A percentile compares a stretch with the other conserved stretches of the same genome.
These are phyloP conservation scores for Thozetella sp. DNA, from an alignment of 495 filamentous ascomycete species.

Conservation along the genomic window DNA sequence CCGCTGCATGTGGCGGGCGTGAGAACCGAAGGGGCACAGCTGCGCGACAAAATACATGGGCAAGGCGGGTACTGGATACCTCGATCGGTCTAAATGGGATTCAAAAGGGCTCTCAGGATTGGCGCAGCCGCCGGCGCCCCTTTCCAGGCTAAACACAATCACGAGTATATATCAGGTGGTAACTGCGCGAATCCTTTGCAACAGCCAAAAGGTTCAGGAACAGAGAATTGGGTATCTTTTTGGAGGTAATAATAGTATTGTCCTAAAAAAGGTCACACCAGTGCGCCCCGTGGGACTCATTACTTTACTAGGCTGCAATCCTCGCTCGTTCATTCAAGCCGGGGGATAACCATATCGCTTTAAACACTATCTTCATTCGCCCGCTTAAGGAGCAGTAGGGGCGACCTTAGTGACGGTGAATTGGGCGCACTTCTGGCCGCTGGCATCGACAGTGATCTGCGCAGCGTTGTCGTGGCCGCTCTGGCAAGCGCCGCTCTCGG, in stretches of 20 bases:
- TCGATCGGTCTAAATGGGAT: conserved; percentile 22
- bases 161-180: too few species aligned
- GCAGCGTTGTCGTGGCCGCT: conserved; percentile 27
- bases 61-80: conserved; percentile 44
- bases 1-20: conserved; percentile 59
- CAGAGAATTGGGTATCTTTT: background rate
- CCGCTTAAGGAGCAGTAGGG: conserved; percentile 20
- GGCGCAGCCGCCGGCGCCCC: too few species aligned
- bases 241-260: background rate
- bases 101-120: too few species aligned
- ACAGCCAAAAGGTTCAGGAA: background rate
- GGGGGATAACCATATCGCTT: too few species aligned
- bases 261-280: background rate
- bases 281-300: background rate
- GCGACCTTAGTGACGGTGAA: conserved; percentile 24
- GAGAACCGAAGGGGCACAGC: conserved; percentile 46
- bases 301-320: background rate
- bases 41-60: conserved; percentile 45
- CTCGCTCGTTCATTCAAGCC: background rate
- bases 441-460: conserved; percentile 16
- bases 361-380: too few species aligned
- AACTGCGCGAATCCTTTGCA: too few species aligned
- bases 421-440: conserved; percentile 19
- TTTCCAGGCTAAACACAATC: too few species aligned
- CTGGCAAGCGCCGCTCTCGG: conserved; percentile 23